Evolutionary conservation across 352 stramenopile species (phyloP).

Genomic region (Globisporangium iwayamae): DNA sequence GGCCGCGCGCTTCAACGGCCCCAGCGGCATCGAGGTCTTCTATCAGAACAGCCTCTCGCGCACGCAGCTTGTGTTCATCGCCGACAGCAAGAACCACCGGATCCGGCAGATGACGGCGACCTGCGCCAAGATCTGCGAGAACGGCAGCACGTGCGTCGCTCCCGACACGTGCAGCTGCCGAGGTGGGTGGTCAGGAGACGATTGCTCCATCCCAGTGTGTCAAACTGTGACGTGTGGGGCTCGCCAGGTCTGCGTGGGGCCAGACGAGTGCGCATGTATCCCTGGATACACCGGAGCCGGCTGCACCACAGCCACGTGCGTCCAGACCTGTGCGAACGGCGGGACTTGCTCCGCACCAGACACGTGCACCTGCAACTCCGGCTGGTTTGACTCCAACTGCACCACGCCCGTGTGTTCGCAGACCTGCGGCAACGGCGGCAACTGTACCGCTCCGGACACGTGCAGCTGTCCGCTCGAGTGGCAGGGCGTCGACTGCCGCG

Average conservation of each 20-base stretch:
- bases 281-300: slow-evolving; percentile 84
- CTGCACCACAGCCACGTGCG: slow-evolving; percentile 85
- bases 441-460: slow-evolving; percentile 90
- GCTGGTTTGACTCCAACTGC: slow-evolving; percentile 97
- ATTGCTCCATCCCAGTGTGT: slow-evolving; percentile 86
- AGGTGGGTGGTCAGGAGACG: slow-evolving; percentile 87
- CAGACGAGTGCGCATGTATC: slow-evolving; percentile 90
- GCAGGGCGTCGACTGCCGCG: slow-evolving; percentile 89
- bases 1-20: slow-evolving; percentile 65
- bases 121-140: slow-evolving; percentile 95
- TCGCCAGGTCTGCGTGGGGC: slow-evolving; percentile 89
- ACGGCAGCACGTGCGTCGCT: slow-evolving; percentile 86
- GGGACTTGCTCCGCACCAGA: slow-evolving; percentile 90
- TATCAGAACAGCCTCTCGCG: slow-evolving; percentile 44
- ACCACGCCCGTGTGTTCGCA: slow-evolving; percentile 94
- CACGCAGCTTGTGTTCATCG: slow-evolving; percentile 80
- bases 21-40: slow-evolving; percentile 67
- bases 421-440: slow-evolving; percentile 96
- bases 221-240: slow-evolving; percentile 30
- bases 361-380: slow-evolving; percentile 86
- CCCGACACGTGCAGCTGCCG: slow-evolving; percentile 86
- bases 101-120: slow-evolving; percentile 89
- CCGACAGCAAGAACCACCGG: slow-evolving; percentile 92
- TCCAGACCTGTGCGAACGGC: slow-evolving; percentile 87
- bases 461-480: slow-evolving; percentile 90